Evolutionary conservation across 495 filamentous ascomycete genomes (phyloP).

Genomic region (Penicillium coprophilum): DNA sequence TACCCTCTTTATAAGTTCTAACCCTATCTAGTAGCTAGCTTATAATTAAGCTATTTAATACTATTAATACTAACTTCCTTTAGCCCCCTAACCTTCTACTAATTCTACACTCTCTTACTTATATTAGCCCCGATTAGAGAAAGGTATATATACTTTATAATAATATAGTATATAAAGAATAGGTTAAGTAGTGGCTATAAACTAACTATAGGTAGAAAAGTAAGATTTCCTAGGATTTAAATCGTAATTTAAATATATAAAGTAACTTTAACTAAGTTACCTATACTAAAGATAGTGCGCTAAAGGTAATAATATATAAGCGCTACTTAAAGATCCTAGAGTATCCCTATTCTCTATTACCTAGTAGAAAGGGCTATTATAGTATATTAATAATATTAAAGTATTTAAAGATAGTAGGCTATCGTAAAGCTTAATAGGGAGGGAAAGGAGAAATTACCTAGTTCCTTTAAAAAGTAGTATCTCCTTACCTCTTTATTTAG

Average conservation of each 20-base stretch:
- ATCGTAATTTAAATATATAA: slow-evolving; percentile 3
- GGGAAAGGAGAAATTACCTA: slow-evolving; percentile 9
- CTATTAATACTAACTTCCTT: background rate
- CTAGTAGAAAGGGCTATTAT: slow-evolving; percentile 9
- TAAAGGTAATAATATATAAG: slow-evolving; percentile 17
- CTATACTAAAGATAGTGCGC: slow-evolving; percentile 2
- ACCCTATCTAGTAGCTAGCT: background rate
- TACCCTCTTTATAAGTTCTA: background rate
- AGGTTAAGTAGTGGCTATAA: slow-evolving; percentile 6
- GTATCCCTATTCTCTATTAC: slow-evolving; percentile 7
- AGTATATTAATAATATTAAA: slow-evolving; percentile 12
- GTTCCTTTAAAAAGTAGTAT: slow-evolving; percentile 7
- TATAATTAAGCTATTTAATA: background rate
- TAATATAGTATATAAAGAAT: slow-evolving; percentile 14
- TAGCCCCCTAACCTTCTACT: background rate
- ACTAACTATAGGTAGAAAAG: slow-evolving; percentile 9
- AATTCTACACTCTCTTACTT: background rate
- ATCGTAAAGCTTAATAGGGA: slow-evolving; percentile 38
- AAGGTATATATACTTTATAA: slow-evolving; percentile 1
- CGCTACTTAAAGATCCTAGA: slow-evolving; percentile 4
- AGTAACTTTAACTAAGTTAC: slow-evolving; percentile 7
- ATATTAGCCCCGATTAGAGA: background rate
- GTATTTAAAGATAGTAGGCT: slow-evolving; percentile 8
- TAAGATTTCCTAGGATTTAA: slow-evolving; percentile 10
- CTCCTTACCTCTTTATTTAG: slow-evolving; percentile 3